Conservation (phyloP, 345 rosid genomes). For the Geranium brycei region DNA sequence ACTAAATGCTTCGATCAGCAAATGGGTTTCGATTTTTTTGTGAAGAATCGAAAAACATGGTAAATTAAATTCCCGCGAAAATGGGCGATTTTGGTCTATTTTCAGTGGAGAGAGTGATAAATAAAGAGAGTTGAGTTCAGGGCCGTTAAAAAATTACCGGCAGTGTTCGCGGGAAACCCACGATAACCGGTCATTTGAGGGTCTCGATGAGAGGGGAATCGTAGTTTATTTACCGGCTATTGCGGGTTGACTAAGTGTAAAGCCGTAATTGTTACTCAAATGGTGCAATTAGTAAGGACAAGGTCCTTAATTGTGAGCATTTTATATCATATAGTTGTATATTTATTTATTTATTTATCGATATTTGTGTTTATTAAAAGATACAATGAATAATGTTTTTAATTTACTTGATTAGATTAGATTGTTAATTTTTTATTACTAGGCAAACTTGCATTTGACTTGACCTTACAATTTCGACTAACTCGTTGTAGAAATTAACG, state of each 20-base stretch:
- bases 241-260: slow-evolving; percentile 15
- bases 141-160: slow-evolving; percentile 16
- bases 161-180: slow-evolving; percentile 53
- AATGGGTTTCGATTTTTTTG: neutral
- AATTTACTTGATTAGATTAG: no score
- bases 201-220: neutral
- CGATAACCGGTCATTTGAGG: slow-evolving; percentile 22
- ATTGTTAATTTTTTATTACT: no score
- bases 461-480: no score
- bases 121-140: neutral
- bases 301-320: slow-evolving; percentile 14
- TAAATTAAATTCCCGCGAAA: neutral
- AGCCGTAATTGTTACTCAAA: neutral
- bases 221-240: slow-evolving; percentile 19
- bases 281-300: neutral
- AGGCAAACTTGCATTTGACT: no score
- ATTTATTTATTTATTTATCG: no score
- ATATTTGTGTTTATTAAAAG: no score
- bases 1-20: neutral
- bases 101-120: neutral
- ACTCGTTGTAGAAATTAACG: no score
- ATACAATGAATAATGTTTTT: no score
- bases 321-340: no score
- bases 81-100: neutral
- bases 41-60: neutral